Percentiles rank a stretch among this genome's conserved stretches.
These are phyloP conservation scores for Sodiomyces alkalinus DNA, from an alignment of 2,329 filamentous ascomycete genomes.

Conservation along the genomic window DNA sequence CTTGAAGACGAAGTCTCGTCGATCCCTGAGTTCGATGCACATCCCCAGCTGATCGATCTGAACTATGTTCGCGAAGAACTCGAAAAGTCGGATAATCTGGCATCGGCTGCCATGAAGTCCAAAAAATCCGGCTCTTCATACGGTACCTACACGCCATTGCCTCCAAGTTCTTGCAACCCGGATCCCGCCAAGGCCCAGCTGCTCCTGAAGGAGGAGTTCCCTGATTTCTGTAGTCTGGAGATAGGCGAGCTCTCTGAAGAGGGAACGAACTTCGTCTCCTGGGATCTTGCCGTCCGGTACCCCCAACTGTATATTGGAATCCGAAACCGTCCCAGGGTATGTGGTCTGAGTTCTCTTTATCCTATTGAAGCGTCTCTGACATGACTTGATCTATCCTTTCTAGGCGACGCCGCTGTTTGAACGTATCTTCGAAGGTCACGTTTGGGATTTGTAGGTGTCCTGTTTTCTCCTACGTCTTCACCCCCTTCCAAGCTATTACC, in stretches of 20 bases:
- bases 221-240: constrained; percentile 4
- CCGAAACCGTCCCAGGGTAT: constrained; percentile 32
- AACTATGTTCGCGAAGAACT: no score
- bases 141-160: no score
- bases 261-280: constrained; percentile 28
- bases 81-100: no score
- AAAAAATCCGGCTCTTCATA: no score
- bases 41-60: no score
- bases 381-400: not conserved
- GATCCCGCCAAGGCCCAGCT: not conserved
- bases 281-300: constrained; percentile 40
- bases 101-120: no score
- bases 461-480: not conserved
- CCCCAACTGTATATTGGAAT: constrained; percentile 43
- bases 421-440: constrained; percentile 38
- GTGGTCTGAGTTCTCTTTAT: not conserved
- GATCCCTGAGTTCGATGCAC: no score
- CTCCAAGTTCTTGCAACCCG: not conserved
- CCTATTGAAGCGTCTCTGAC: not conserved
- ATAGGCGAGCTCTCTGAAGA: constrained; percentile 10
- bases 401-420: constrained; percentile 33
- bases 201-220: constrained; percentile 2
- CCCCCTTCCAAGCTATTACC: constrained; percentile 4
- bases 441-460: constrained; percentile 64
- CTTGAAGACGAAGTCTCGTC: no score